Base-by-base conservation (phyloP, 352 stramenopile species). In the Hyphochytrium catenoides region DNA sequence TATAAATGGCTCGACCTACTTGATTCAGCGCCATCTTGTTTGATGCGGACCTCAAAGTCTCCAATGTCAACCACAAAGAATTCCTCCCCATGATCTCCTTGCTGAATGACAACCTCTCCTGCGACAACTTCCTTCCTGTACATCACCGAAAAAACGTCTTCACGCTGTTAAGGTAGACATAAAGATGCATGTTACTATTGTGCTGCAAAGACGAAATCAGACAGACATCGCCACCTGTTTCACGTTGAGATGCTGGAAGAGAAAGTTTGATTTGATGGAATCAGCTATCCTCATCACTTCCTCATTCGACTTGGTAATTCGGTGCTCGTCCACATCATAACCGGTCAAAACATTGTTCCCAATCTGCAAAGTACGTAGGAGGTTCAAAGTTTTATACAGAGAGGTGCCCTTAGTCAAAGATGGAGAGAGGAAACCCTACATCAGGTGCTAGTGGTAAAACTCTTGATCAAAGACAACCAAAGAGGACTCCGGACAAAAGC, bases 1-100 rank as follows among this genome's bases (percentile, higher is more conserved):
- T n/a, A n/a, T n/a, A n/a, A n/a, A n/a, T n/a, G n/a, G n/a, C n/a
- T n/a, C n/a, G n/a, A n/a, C n/a, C n/a, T n/a, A n/a, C n/a, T n/a
- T n/a, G n/a, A n/a, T n/a, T n/a, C n/a, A n/a, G n/a, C n/a, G n/a
- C n/a, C n/a, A n/a, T n/a, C 34, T 11, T 15, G 24, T 0, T 74
- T 22, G 8, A 67, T 53, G 5, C 69, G 66, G 37, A 76, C 66
- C 36, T 84, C 69, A 46, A 79, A 77, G 32, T 73, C 56, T 6
- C 69, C 69, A 28, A 41, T 56, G 34, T 83, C 68, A 26, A 77
- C 74, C 43, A 94, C 47, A 47, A 91, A 95, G 36, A 94, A 94
- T 8, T 69, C 85, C 43, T 93, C 72, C 1, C 82, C 82, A 25
- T 83, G 56, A 20, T 91, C 64, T 24, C 79, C 76, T 59, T 93